Conservation (phyloP, 129 eudicot species). For the Scalesia atractyloides region DNA sequence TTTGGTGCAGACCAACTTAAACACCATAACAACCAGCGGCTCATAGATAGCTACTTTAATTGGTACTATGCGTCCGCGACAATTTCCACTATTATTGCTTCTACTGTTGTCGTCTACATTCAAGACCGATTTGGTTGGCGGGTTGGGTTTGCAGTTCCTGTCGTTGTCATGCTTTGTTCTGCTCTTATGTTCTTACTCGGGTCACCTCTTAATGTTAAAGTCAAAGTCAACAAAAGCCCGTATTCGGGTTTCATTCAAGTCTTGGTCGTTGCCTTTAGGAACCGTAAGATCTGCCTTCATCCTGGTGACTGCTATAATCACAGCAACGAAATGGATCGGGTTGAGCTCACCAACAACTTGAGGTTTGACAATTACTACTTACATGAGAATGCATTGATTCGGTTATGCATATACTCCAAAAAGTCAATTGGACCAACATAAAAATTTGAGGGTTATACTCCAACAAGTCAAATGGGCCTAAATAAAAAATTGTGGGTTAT, state of each 20-base stretch:
- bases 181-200: slow-evolving; percentile 42
- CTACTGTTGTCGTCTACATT: slow-evolving; percentile 53
- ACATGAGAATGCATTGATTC: background rate
- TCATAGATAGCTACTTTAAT: slow-evolving; percentile 52
- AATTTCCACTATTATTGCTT: slow-evolving; percentile 29
- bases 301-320: slow-evolving; percentile 32
- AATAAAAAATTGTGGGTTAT: background rate
- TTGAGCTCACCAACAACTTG: slow-evolving; percentile 35
- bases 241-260: slow-evolving; percentile 47
- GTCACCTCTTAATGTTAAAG: slow-evolving; percentile 41
- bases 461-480: background rate
- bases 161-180: slow-evolving; percentile 42
- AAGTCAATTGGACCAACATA: too few relatives aligned
- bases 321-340: slow-evolving; percentile 23
- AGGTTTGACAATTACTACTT: slow-evolving; percentile 24
- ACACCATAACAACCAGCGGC: slow-evolving; percentile 37
- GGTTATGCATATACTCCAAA: too few relatives aligned
- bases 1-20: slow-evolving; percentile 65
- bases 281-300: slow-evolving; percentile 33
- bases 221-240: slow-evolving; percentile 37
- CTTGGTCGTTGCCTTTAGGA: slow-evolving; percentile 37
- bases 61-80: slow-evolving; percentile 56
- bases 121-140: slow-evolving; percentile 55
- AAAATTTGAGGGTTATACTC: too few relatives aligned
- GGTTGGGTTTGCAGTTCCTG: slow-evolving; percentile 62